Evolutionary conservation across 805 yeast genomes (phyloP).

Genomic region (Candida parachauliodes): DNA sequence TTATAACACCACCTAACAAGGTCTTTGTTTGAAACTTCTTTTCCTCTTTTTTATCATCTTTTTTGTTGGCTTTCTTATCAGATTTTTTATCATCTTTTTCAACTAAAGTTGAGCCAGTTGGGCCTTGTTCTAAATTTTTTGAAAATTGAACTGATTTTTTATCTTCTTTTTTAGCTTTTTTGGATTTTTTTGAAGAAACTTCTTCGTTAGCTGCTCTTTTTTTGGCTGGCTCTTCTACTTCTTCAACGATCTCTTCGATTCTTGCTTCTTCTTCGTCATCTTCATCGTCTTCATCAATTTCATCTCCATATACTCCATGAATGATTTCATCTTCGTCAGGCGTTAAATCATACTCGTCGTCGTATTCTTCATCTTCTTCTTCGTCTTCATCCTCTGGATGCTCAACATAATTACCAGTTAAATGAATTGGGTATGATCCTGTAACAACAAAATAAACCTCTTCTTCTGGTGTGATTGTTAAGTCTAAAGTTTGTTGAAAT

Average conservation of each 20-base stretch:
- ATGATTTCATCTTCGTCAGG: constrained; percentile 74
- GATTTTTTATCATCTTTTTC: constrained; percentile 24
- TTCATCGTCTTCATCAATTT: constrained; percentile 63
- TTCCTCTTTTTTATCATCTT: constrained; percentile 20
- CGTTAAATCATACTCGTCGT: constrained; percentile 56
- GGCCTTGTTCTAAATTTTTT: constrained; percentile 92
- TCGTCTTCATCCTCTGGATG: constrained; percentile 84
- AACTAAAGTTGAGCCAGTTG: constrained; percentile 52
- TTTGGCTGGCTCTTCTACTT: constrained; percentile 59
- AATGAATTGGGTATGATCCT: constrained; percentile 90
- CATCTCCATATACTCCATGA: constrained; percentile 50
- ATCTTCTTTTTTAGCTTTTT: constrained; percentile 45
- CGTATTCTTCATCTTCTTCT: constrained; percentile 47
- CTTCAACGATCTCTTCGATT: constrained; percentile 65
- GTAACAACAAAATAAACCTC: constrained; percentile 92
- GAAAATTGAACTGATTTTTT: constrained; percentile 80
- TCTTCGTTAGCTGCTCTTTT: constrained; percentile 31
- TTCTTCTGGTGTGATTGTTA: constrained; percentile 89
- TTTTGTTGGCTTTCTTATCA: constrained; percentile 19
- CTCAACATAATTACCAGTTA: constrained; percentile 93
- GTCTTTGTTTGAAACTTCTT: constrained; percentile 66
- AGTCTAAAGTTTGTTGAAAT: constrained; percentile 86
- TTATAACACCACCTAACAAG: constrained; percentile 85
- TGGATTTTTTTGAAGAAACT: constrained; percentile 23
- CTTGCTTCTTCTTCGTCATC: constrained; percentile 24